Conservation (phyloP, 2,329 filamentous ascomycete genomes). For the Trichoderma sp. region DNA sequence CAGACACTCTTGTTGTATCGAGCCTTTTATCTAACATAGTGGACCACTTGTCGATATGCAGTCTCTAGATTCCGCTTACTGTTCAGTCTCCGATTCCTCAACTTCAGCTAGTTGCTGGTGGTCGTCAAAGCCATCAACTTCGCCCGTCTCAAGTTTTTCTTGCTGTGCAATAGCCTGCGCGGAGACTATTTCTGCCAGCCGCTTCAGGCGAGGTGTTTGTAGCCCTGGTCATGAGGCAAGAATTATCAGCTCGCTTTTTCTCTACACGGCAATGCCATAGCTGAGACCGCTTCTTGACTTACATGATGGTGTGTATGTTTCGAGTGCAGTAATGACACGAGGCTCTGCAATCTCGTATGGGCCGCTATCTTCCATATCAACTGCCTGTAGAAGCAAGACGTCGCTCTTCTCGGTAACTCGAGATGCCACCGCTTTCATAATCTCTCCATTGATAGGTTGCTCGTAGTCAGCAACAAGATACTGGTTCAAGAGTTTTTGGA, state of each 20-base stretch:
- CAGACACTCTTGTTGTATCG: not conserved
- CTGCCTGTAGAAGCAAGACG: constrained; percentile 86
- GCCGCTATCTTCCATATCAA: constrained; percentile 98
- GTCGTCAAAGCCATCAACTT: constrained; percentile 51
- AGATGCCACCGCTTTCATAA: constrained; percentile 99
- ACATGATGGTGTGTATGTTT: constrained; percentile 99
- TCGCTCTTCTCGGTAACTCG: constrained; percentile 98
- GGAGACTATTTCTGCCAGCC: constrained; percentile 96
- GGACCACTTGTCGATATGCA: constrained; percentile 28
- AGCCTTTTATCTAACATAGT: constrained; percentile 22
- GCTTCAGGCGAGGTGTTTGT: constrained; percentile 92
- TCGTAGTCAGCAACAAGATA: constrained; percentile 99
- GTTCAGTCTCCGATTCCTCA: constrained; percentile 49
- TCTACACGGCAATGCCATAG: not conserved
- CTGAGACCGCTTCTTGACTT: constrained; percentile 45
- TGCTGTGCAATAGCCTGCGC: constrained; percentile 95
- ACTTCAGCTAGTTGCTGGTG: constrained; percentile 56
- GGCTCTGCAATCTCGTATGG: constrained; percentile 99
- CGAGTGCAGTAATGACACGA: constrained; percentile 89
- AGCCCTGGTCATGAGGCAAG: constrained; percentile 66
- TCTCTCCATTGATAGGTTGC: constrained; percentile 98
- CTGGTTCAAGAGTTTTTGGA: constrained; percentile 97
- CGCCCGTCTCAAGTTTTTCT: constrained; percentile 72
- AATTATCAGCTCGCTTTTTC: constrained; percentile 33
- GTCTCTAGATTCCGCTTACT: constrained; percentile 14